Evolutionary conservation across 1,139 yeast genomes (phyloP).

Genomic region (Sugiyamaella neomexicana): DNA sequence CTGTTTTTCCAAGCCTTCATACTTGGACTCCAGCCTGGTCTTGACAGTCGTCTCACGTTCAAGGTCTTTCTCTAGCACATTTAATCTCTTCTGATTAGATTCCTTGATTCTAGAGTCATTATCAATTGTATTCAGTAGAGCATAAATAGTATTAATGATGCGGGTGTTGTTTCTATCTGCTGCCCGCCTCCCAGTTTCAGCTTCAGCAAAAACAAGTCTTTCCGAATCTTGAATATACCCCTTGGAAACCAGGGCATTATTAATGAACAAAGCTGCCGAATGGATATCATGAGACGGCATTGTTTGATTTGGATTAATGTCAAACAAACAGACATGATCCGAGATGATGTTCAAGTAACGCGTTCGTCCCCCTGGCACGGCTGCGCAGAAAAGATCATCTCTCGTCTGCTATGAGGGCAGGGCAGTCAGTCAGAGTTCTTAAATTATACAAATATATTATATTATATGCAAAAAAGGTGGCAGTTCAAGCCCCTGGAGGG

Average conservation of each 20-base stretch:
- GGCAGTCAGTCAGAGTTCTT: no score
- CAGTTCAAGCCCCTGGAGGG: background rate
- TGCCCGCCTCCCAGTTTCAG: no score
- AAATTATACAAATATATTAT: background rate
- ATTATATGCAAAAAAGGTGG: conserved; percentile 3
- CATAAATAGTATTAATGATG: conserved; percentile 33
- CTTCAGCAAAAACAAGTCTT: conserved; percentile 25
- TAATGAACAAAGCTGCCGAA: conserved; percentile 34
- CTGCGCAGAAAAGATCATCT: background rate
- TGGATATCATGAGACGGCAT: conserved; percentile 24
- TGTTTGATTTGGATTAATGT: background rate
- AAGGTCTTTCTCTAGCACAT: conserved; percentile 24
- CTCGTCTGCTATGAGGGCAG: no score
- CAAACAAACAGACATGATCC: background rate
- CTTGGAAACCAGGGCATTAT: conserved; percentile 32
- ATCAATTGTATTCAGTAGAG: conserved; percentile 33
- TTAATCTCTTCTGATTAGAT: conserved; percentile 13
- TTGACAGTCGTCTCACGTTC: conserved; percentile 24
- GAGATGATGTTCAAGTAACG: no score
- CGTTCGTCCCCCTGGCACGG: background rate
- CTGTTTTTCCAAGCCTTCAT: conserved; percentile 25
- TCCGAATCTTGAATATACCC: conserved; percentile 35
- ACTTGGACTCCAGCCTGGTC: conserved; percentile 17
- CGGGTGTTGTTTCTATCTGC: conserved; percentile 28
- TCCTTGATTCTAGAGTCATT: conserved; percentile 27